phyloP scores from a whole-genome alignment of 352 stramenopile genomes.

The Pythium brachiatum region DNA sequence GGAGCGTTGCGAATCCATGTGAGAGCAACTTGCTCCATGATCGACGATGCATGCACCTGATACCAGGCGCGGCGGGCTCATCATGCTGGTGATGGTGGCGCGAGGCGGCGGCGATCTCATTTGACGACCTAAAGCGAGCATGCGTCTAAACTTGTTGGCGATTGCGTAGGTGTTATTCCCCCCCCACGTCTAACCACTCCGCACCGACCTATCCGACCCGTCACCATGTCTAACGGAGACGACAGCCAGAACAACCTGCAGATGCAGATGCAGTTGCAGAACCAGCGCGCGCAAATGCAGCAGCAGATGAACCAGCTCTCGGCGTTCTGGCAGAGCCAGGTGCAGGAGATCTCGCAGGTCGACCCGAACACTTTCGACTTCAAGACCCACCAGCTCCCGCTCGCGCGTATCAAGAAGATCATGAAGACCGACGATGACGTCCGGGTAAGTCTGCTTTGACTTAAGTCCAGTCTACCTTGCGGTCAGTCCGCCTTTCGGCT shows the following conservation, averaged over 20 bases:
- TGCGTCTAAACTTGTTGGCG: not conserved
- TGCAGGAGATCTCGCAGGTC: slow-evolving; percentile 87
- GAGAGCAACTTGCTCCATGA: not conserved
- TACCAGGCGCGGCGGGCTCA: not conserved
- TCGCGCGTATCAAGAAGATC: slow-evolving; percentile 95
- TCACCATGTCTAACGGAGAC: slow-evolving; percentile 58
- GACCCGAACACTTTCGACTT: slow-evolving; percentile 85
- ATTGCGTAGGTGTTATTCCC: not conserved
- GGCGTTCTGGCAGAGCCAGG: slow-evolving; percentile 87
- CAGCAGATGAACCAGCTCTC: slow-evolving; percentile 84
- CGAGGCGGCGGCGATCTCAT: not conserved
- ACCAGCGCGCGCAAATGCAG: slow-evolving; percentile 85
- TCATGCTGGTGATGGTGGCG: not conserved
- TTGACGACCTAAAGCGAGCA: not conserved
- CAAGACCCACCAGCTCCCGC: slow-evolving; percentile 88
- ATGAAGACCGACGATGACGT: slow-evolving; percentile 96
- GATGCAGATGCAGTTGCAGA: slow-evolving; percentile 87
- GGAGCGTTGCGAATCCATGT: slow-evolving; percentile 29
- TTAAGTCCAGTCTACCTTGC: not conserved
- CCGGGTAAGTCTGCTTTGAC: slow-evolving; percentile 34
- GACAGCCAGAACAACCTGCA: slow-evolving; percentile 64
- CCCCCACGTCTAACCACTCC: not conserved
- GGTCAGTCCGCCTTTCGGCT: no score
- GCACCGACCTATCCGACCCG: not conserved
- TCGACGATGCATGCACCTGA: not conserved